Percentiles rank a stretch among this genome's conserved stretches.
Evolutionary conservation across 2,329 filamentous ascomycete genomes (phyloP).

Genomic region (Domatiomyces catenatus): DNA sequence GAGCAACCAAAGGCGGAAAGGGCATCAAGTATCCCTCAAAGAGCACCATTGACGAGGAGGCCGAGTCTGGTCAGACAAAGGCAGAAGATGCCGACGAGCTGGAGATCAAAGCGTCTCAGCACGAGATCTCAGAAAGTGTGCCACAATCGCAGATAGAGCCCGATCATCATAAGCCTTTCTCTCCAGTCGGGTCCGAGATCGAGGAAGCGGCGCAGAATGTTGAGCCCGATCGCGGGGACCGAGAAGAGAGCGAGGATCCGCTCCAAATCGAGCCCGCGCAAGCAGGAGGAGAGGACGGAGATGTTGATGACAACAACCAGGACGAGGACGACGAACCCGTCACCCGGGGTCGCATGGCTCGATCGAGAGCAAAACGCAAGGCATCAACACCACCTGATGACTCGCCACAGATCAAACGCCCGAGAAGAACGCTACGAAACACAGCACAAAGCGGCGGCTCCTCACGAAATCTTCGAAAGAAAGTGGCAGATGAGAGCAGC

Average conservation of each 20-base stretch:
- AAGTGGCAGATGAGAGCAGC: constrained; percentile 40
- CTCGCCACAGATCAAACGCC: constrained; percentile 17
- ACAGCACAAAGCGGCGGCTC: constrained; percentile 23
- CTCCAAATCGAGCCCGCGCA: constrained; percentile 10
- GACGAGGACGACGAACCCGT: constrained; percentile 43
- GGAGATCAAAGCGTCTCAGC: constrained; percentile 26
- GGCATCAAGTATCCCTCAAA: constrained; percentile 27
- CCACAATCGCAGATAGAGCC: constrained; percentile 19
- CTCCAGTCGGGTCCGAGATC: constrained; percentile 12
- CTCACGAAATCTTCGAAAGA: constrained; percentile 29
- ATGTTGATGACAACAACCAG: constrained; percentile 10
- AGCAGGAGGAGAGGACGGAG: constrained; percentile 14
- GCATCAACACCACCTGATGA: constrained; percentile 22
- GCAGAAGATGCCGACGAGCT: constrained; percentile 15
- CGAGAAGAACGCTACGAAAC: constrained; percentile 20
- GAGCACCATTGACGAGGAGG: constrained; percentile 26
- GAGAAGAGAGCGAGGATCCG: constrained; percentile 1
- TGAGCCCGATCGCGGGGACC: not conserved
- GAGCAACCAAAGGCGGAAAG: constrained; percentile 28
- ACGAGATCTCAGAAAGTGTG: constrained; percentile 30
- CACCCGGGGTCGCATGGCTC: constrained; percentile 28
- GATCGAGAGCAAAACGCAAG: constrained; percentile 19
- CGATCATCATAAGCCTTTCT: constrained; percentile 18
- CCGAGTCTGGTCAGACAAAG: constrained; percentile 21
- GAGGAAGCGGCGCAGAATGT: not conserved